Evolutionary conservation across 495 filamentous ascomycete species (phyloP), one percentile per base, ranked within the genome.

Genomic region (Trichoderma erinaceum): DNA sequence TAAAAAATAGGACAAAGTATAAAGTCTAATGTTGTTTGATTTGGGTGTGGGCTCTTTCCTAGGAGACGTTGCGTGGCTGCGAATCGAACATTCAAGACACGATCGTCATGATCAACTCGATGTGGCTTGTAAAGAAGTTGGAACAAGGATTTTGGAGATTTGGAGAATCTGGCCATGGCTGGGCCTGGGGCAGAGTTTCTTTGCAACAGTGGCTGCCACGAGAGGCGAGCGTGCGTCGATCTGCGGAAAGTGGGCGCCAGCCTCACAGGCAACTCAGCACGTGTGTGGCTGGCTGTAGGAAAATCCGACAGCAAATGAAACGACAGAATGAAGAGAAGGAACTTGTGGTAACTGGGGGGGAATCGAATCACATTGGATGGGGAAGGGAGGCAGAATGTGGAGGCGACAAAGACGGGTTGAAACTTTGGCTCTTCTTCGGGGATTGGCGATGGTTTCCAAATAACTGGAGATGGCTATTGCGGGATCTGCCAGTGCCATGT

Each of bases 351-450:
- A 5, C 35, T 23, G 18, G 48, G 48, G 46, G 7, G 29, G 29
- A 1, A 29, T 29, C 29, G 29, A n/a, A n/a, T 52, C n/a, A 21
- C 35, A 23, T 52, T 25, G 18, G 1, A 52, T 21, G 56, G 16
- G 2, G 27, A 61, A 61, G 7, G 27, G 11, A 56, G 1, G 48
- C 25, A 29, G n/a, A 18, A 48, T 18, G 48, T 52, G 56, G 56
- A 61, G 56, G 56, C 23, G 27, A 32, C 23, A 56, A 56, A 56
- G 27, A 32, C 23, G 27, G 56, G 23, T n/a, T 61, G 56, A 61
- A 61, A 32, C 56, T 27, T 25, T 61, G 56, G 56, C 56, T 25
- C n/a, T 61, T 61, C 56, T 61, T 61, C 56, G 56, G 56, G 10
- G 18, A 25, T 12, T n/a, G n/a, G 21, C n/a, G 50, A 11, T 56